Evolutionary conservation across 2,329 filamentous ascomycete genomes (phyloP).

Genomic region (Pseudocercospora fijiensis): DNA sequence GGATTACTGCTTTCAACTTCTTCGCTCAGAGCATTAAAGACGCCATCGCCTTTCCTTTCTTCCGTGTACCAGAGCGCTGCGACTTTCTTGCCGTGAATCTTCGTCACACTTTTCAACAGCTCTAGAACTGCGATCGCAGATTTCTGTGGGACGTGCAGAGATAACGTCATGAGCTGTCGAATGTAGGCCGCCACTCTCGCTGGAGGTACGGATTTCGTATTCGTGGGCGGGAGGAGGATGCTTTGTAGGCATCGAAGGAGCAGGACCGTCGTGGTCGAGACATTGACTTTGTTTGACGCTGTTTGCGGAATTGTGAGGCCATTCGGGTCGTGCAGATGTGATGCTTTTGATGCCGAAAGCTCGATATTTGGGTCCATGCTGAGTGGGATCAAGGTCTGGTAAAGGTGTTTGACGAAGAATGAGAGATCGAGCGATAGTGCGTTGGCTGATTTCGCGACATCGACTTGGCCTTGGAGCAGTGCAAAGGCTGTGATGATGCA

Average conservation of each 20-base stretch:
- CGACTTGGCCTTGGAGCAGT: conserved; percentile 83
- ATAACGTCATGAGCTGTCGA: conserved; percentile 81
- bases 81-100: conserved; percentile 79
- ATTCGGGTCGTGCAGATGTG: conserved; percentile 55
- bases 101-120: conserved; percentile 73
- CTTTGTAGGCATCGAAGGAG: conserved; percentile 82
- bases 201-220: conserved; percentile 73
- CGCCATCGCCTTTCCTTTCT: conserved; percentile 86
- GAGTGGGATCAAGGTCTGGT: conserved; percentile 76
- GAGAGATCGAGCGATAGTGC: conserved; percentile 85
- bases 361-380: conserved; percentile 84
- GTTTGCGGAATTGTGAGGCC: conserved; percentile 57
- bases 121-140: conserved; percentile 77
- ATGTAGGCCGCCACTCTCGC: conserved; percentile 85
- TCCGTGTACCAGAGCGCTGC: conserved; percentile 90
- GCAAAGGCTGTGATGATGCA: conserved; percentile 96
- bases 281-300: conserved; percentile 70
- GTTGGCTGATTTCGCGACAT: conserved; percentile 78
- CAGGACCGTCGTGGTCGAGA: conserved; percentile 90
- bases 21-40: conserved; percentile 70
- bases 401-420: conserved; percentile 94
- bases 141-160: conserved; percentile 88
- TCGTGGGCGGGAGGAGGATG: conserved; percentile 72
- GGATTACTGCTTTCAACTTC: conserved; percentile 86
- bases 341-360: conserved; percentile 66